phyloP scores from a whole-genome alignment of 208 protist species.

The Herpetomonas tarakana region DNA sequence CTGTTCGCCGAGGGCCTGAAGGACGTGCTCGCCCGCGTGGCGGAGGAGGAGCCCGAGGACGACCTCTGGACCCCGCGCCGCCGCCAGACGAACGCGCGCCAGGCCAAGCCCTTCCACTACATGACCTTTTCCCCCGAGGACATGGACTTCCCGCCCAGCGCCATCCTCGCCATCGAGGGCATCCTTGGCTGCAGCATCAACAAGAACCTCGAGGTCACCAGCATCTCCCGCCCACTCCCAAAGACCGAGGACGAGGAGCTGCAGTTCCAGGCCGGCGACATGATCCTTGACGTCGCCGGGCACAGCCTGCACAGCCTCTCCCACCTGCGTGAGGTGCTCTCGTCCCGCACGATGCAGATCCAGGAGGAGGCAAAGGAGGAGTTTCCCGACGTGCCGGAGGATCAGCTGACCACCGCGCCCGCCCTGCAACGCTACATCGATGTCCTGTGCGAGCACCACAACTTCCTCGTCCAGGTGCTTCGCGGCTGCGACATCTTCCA shows the following conservation, averaged over 20 bases:
- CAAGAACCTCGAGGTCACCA: conserved; percentile 85
- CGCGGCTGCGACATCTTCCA: conserved; percentile 86
- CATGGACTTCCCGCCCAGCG: conserved; percentile 81
- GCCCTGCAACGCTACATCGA: conserved; percentile 86
- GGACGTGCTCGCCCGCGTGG: conserved; percentile 29
- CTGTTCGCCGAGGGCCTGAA: conserved; percentile 47
- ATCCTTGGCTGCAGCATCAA: conserved; percentile 84
- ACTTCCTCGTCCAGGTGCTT: conserved; percentile 85
- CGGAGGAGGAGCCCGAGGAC: conserved; percentile 19
- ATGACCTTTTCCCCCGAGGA: conserved; percentile 83
- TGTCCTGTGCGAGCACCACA: conserved; percentile 86
- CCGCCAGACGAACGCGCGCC: conserved; percentile 35
- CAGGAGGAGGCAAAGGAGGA: conserved; percentile 73
- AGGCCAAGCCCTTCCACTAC: conserved; percentile 83
- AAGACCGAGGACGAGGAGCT: conserved; percentile 63
- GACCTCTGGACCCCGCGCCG: conserved; percentile 41
- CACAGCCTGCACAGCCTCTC: conserved; percentile 83
- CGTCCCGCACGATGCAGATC: conserved; percentile 75
- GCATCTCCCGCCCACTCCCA: conserved; percentile 62
- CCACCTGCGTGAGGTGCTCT: conserved; percentile 80
- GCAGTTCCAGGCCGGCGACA: conserved; percentile 84
- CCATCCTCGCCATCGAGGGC: conserved; percentile 69
- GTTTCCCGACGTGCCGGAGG: conserved; percentile 60
- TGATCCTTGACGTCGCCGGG: conserved; percentile 84
- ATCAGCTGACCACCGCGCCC: conserved; percentile 60